phyloP scores from a whole-genome alignment of 257 asterid species.

The Petunia secreta region DNA sequence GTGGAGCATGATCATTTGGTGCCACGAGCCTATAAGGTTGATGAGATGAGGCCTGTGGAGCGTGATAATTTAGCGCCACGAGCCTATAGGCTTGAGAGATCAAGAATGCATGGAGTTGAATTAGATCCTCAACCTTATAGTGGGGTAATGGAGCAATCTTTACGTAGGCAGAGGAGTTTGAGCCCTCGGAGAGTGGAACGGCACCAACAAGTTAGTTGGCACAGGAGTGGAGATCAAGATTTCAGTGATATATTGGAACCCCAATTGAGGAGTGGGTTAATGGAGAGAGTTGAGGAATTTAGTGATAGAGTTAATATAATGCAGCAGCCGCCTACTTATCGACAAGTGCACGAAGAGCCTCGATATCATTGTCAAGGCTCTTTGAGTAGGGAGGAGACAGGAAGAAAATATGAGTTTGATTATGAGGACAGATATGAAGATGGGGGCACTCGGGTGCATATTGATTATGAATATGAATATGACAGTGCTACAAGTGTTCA shows the following conservation, averaged over 20 bases:
- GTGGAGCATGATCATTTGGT: no score
- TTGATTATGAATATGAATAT: slow-evolving; percentile 28
- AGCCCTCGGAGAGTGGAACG: slow-evolving; percentile 18
- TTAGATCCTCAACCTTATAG: slow-evolving; percentile 5
- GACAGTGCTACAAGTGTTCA: neutral
- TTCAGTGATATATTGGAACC: neutral
- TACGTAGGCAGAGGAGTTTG: slow-evolving; percentile 20
- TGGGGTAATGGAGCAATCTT: slow-evolving; percentile 14
- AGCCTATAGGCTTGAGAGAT: neutral
- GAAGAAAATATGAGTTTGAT: slow-evolving; percentile 9
- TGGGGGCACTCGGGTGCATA: slow-evolving; percentile 8
- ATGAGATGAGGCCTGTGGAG: slow-evolving; percentile 17
- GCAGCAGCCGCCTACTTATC: neutral
- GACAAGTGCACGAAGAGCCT: neutral
- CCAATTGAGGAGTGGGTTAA: neutral
- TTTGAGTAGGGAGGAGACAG: slow-evolving; percentile 23
- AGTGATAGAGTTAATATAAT: neutral
- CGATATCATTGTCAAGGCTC: slow-evolving; percentile 11
- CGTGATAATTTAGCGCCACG: neutral
- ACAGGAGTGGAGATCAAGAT: neutral
- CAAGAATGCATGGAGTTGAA: slow-evolving; percentile 3
- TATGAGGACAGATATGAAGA: slow-evolving; percentile 10
- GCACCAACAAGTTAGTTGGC: neutral
- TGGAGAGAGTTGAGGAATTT: neutral
- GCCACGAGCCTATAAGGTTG: neutral